Percentiles rank a stretch among this genome's conserved stretches.
These are phyloP conservation scores for Candolleomyces aberdarensis DNA, from an alignment of 768 basidiomycete genomes.

Conservation along the genomic window DNA sequence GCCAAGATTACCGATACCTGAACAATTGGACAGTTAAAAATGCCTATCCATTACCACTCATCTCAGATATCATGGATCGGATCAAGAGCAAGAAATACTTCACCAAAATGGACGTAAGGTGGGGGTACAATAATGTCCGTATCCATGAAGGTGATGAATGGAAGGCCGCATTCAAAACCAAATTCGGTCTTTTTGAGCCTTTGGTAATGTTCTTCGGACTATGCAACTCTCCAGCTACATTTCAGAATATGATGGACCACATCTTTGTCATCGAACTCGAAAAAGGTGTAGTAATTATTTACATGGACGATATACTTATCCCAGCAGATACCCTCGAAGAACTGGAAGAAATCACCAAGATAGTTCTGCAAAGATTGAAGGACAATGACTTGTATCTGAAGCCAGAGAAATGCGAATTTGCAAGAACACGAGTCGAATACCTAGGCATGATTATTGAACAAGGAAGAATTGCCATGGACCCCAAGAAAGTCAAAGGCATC, in stretches of 20 bases:
- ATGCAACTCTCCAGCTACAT: constrained; percentile 30
- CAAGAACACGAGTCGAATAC: constrained; percentile 19
- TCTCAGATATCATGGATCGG: constrained; percentile 24
- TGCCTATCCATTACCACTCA: constrained; percentile 32
- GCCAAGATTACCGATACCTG: constrained; percentile 31
- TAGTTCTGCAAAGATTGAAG: constrained; percentile 1
- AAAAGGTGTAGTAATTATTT: constrained; percentile 34
- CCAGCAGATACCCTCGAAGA: constrained; percentile 23
- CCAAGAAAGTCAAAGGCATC: constrained; percentile 32
- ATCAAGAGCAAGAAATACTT: constrained; percentile 24
- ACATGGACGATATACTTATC: constrained; percentile 20
- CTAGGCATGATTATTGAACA: constrained; percentile 29
- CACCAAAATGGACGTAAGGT: constrained; percentile 17
- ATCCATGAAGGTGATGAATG: constrained; percentile 33
- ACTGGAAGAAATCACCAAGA: constrained; percentile 4
- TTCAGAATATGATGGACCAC: constrained; percentile 27
- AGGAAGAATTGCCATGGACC: constrained; percentile 32
- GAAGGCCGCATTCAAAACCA: constrained; percentile 35
- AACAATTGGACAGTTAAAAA: constrained; percentile 34
- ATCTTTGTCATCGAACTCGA: constrained; percentile 25
- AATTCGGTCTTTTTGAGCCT: constrained; percentile 32
- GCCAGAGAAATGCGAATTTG: constrained; percentile 34
- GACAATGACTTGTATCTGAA: constrained; percentile 29
- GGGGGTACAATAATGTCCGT: constrained; percentile 29
- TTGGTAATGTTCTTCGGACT: constrained; percentile 38